These are phyloP conservation scores for Taphrina pruni DNA, from an alignment of 1,139 yeast genomes.

Conservation along the genomic window DNA sequence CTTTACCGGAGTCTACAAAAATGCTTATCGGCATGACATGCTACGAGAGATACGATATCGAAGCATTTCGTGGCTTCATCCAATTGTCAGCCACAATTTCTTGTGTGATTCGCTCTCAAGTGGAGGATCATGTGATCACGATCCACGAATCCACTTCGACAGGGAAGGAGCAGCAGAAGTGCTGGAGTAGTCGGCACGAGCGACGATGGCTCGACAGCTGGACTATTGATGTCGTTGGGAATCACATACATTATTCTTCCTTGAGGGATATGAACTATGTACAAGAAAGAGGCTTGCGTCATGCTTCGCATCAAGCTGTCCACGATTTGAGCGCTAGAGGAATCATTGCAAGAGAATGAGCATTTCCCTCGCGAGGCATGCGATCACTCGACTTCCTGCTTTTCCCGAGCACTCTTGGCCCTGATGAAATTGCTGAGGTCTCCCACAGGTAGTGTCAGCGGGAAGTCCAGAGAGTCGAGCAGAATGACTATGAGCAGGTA, in stretches of 20 bases:
- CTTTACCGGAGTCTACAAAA: background rate
- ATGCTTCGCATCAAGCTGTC: too few species aligned
- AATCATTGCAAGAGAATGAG: too few species aligned
- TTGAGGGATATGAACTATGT: background rate
- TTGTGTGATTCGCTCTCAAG: background rate
- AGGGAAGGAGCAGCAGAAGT: background rate
- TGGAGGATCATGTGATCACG: background rate
- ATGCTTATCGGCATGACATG: background rate
- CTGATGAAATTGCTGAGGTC: constrained; percentile 44
- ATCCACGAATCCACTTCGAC: background rate
- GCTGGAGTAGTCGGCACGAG: background rate
- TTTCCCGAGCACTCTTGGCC: constrained; percentile 29
- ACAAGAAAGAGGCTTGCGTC: background rate
- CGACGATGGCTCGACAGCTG: too few species aligned
- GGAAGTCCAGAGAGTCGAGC: constrained; percentile 46
- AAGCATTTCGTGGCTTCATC: background rate
- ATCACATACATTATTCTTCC: constrained; percentile 10
- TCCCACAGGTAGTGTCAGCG: constrained; percentile 45
- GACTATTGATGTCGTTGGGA: background rate
- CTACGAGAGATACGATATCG: constrained; percentile 1
- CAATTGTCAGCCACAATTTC: background rate
- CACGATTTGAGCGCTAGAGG: too few species aligned
- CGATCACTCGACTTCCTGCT: constrained; percentile 8
- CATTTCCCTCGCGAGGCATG: too few species aligned
- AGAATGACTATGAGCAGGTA: constrained; percentile 48